Evolutionary conservation across 371 early-diverging fungal species (phyloP), one percentile per base, ranked within the genome.

Genomic region (Smittium culicis): DNA sequence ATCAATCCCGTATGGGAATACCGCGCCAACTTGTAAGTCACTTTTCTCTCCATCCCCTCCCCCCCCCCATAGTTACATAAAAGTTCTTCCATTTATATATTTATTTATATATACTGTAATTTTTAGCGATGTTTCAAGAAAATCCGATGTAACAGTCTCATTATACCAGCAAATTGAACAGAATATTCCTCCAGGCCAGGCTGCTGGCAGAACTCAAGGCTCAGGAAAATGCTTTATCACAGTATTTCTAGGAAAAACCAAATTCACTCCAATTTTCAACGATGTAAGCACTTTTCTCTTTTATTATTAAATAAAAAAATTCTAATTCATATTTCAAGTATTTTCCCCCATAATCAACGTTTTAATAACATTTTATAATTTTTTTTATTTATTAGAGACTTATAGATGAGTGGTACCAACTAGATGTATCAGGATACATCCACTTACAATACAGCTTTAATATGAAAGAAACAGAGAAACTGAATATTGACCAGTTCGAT

Each of bases 61-160:
- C n/a, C n/a, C n/a, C n/a, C n/a, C 17, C 17, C 17, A 54, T 17
- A 54, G 54, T 17, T 17, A 54, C 17, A 54, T 17, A 54, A 54
- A 54, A 54, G n/a, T 17, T 17, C 17, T 17, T 17, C 17, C 17
- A 54, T 17, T 17, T 17, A 54, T 17, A 25, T 17, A 54, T 17
- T 17, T 17, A 54, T 54, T 17, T 17, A 20, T 17, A 54, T 54
- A 25, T 17, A 54, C 25, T 17, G n/a, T 54, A 54, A 32, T 65
- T 66, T 67, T 63, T 82, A 91, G 91, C 73, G 95, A 94, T 79
- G 93, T 94, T 28, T 90, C 89, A 34, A 85, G 93, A 66, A 87
- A 82, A 60, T 85, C 87, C 25, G 90, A 90, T 30, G 86, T 92
- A 16, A 83, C 86, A 64, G 82, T 93, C 34, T 89, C 91, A 29